Conservation (phyloP, 2,329 filamentous ascomycete genomes). For the Plectosphaerella sp. region DNA sequence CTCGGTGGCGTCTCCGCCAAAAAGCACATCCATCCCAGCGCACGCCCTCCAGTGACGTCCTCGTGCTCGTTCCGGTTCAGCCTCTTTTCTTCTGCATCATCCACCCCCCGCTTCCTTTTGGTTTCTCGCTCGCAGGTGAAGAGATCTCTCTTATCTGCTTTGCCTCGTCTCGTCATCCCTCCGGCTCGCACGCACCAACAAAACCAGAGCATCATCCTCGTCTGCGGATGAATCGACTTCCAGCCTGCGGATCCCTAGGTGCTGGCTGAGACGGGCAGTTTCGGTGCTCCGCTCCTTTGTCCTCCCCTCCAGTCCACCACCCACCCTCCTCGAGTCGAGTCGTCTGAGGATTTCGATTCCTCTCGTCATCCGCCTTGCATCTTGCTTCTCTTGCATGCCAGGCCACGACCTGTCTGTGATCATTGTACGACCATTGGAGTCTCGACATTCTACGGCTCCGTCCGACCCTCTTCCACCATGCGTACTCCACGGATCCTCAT, state of each 20-base stretch:
- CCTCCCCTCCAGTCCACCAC: background rate
- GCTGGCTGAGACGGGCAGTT: background rate
- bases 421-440: background rate
- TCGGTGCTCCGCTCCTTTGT: background rate
- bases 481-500: slow-evolving; percentile 50
- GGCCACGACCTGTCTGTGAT: background rate
- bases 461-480: slow-evolving; percentile 32
- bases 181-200: too few relatives aligned
- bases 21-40: background rate
- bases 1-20: background rate
- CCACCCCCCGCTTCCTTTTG: background rate
- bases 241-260: background rate
- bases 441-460: background rate
- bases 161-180: too few relatives aligned
- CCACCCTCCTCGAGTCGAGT: background rate
- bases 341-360: background rate
- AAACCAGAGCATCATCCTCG: too few relatives aligned
- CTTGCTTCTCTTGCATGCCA: background rate
- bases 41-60: background rate
- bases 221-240: background rate
- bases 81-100: background rate
- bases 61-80: background rate
- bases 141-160: too few relatives aligned
- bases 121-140: too few relatives aligned
- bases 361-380: background rate